Evolutionary conservation across 306 rosid genomes (phyloP), one percentile per base, ranked within the genome.

Genomic region (Sindora glabra): DNA sequence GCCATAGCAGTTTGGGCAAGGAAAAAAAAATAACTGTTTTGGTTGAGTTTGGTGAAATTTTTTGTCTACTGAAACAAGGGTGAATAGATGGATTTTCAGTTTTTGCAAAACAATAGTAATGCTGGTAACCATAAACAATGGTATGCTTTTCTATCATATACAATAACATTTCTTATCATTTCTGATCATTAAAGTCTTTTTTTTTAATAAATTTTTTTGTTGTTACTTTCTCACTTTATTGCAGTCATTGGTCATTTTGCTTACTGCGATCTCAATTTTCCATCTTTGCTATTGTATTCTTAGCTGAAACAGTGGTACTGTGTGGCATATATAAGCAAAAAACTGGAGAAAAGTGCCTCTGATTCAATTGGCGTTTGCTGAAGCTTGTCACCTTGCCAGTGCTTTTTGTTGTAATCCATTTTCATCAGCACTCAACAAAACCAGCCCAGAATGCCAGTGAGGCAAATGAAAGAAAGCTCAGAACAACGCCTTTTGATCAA

Each of bases 401-500:
- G 62, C 16, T 47, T 12, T 56, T 72, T 8, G 42, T 48, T 30
- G 14, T 59, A 45, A 30, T n/a, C 29, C 34, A 34, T 71, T 76
- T 16, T 37, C 38, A 66, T 37, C 38, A 44, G 64, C 54, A 26
- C 42, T 46, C 37, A 51, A 39, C 49, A 38, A 59, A 51, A n/a
- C 59, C 67, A 78, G 59, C 78, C 51, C n/a, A n/a, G n/a, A 76
- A 92, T 92, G 96, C 99, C 99, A n/a, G 71, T 88, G 59, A 75
- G 95, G 79, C 95, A 73, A 52, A 88, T 88, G 97, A 92, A 86
- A 47, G 99, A 92, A 70, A 80, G 88, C 83, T 76, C 97, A 34
- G 97, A 89, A 73, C 99, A 92, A 48, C 99, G 82, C 76, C 80
- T 89, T 61, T 94, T 89, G 75, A 82, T 92, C 81, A 86, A 89